These are phyloP conservation scores for Gossypium schwendimanii DNA, from an alignment of 441 rosid genomes.

Conservation along the genomic window DNA sequence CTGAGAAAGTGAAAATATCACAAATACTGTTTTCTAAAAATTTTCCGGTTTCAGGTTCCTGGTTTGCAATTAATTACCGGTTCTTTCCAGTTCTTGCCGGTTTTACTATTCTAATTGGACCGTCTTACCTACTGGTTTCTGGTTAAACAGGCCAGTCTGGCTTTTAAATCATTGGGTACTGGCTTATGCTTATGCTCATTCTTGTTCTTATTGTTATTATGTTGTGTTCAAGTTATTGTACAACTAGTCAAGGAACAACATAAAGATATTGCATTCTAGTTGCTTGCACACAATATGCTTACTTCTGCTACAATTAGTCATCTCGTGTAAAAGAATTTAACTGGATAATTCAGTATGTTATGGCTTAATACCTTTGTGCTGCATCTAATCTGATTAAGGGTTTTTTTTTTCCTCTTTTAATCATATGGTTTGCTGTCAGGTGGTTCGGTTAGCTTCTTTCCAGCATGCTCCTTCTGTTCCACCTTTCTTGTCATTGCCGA, in stretches of 20 bases:
- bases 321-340: not conserved
- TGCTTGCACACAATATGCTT: not conserved
- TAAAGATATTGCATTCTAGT: not conserved
- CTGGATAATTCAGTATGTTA: not conserved
- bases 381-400: constrained; percentile 1
- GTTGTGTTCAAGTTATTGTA: not conserved
- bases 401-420: not conserved
- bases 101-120: too few species aligned
- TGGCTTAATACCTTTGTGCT: not conserved
- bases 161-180: not conserved
- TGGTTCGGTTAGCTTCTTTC: constrained; percentile 94
- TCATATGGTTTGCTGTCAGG: constrained; percentile 38
- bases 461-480: constrained; percentile 97
- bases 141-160: too few species aligned
- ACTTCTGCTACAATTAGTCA: not conserved
- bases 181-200: not conserved
- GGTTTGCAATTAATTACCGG: too few species aligned
- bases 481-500: constrained; percentile 79
- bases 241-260: not conserved
- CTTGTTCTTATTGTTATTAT: not conserved
- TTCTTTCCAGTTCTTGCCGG: too few species aligned
- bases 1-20: too few species aligned
- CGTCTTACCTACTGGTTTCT: too few species aligned
- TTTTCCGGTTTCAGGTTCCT: too few species aligned
- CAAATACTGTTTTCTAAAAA: too few species aligned